Percentiles rank a stretch among this genome's conserved stretches.
Evolutionary conservation across 179 eudicot species (phyloP).

Genomic region (Silene noctiflora): DNA sequence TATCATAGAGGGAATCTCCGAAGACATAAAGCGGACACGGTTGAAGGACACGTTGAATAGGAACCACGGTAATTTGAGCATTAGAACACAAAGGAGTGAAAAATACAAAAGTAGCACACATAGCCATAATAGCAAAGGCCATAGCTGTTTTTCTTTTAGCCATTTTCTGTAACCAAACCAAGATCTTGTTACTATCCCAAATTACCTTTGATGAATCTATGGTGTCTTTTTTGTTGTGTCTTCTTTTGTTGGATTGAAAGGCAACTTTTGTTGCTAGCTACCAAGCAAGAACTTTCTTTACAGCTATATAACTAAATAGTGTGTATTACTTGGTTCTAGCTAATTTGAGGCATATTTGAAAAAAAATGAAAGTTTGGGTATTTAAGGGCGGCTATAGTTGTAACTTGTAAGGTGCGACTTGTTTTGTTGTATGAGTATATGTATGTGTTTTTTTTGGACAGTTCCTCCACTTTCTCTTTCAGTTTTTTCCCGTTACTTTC

Average conservation of each 20-base stretch:
- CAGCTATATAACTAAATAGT: background rate
- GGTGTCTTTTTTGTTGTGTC: background rate
- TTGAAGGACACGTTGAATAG: background rate
- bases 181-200: background rate
- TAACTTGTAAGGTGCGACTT: background rate
- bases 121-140: background rate
- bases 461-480: background rate
- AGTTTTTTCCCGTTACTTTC: background rate
- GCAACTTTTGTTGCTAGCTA: background rate
- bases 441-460: background rate
- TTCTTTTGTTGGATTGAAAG: background rate
- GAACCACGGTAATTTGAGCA: background rate
- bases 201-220: slow-evolving; percentile 5
- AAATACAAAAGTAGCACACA: slow-evolving; percentile 10
- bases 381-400: background rate
- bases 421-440: background rate
- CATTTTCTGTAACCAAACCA: background rate
- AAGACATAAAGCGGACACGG: slow-evolving; percentile 25
- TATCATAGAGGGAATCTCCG: slow-evolving; percentile 37
- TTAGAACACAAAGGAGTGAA: slow-evolving; percentile 11
- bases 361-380: background rate
- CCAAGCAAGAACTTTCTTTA: too few species aligned
- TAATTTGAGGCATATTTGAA: background rate
- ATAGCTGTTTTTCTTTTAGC: background rate
- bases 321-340: background rate